Evolutionary conservation across 495 filamentous ascomycete species (phyloP).

Genomic region (Wilcoxina mikolae): DNA sequence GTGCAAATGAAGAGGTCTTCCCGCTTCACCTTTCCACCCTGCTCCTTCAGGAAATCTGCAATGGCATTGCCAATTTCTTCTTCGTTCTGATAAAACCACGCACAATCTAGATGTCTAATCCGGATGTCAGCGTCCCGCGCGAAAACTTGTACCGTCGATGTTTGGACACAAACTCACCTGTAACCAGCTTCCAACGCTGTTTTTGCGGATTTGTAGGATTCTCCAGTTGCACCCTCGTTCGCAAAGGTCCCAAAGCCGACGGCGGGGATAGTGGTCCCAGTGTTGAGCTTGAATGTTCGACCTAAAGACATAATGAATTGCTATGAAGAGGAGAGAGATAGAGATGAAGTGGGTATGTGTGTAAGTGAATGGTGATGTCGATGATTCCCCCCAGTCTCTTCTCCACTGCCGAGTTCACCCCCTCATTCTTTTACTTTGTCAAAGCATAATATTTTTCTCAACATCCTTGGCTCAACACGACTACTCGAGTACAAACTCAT

Average conservation of each 20-base stretch:
- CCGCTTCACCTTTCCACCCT: conserved; percentile 39
- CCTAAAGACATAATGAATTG: conserved; percentile 32
- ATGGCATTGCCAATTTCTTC: conserved; percentile 58
- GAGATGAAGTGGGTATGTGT: no score
- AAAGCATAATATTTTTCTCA: not conserved
- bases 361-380: not conserved
- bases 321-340: no score
- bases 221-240: conserved; percentile 44
- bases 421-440: not conserved
- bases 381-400: not conserved
- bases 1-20: conserved; percentile 49
- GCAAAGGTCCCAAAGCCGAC: conserved; percentile 55
- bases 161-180: conserved; percentile 25
- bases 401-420: not conserved
- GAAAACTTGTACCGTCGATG: not conserved
- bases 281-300: conserved; percentile 43
- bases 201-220: conserved; percentile 43
- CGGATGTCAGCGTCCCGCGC: not conserved
- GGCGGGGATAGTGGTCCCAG: conserved; percentile 46
- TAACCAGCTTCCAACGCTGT: conserved; percentile 46
- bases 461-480: not conserved
- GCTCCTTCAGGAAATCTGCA: conserved; percentile 48
- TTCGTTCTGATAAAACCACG: conserved; percentile 65
- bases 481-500: no score
- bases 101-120: conserved; percentile 56